Evolutionary conservation across 768 basidiomycete genomes (phyloP), one percentile per base, ranked within the genome.

Genomic region (Leucogyrophana mollusca): DNA sequence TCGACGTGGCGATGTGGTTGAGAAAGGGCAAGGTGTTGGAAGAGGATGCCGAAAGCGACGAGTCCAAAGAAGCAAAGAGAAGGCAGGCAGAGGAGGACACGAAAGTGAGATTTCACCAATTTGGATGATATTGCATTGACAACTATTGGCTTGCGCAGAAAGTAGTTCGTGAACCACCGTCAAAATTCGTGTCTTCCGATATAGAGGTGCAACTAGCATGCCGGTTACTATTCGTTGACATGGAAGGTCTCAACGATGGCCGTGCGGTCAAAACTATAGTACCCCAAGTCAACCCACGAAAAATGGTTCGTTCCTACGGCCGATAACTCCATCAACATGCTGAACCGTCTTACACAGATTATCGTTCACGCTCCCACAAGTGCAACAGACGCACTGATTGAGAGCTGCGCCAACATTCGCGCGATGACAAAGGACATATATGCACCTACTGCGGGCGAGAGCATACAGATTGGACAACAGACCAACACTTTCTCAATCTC

Each of bases 241-340:
- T 98, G 80, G 96, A 98, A 59, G 96, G 96, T 23, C 70, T 95
- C 43, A 94, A 94, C 56, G 96, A 99, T 57, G 95, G 95, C 2
- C 89, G 95, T 50, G 94, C 96, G 1, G 85, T 96, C 50, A 97
- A 97, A 66, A 94, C 90, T 0, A 96, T 99, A 52, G 85, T 98
- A 4, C 91, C 95, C 3, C 91, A 96, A 71, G 83, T 99, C 50
- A 94, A 95, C 58, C 96, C 96, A 23, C 79, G 96, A 16, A 94
- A 94, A 74, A 84, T 98, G 82, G 95, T 94, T 45, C 36, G 74
- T 68, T 1, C 47, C 22, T 21, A 1, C 5, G n/a, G 18, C 4
- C 20, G 21, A 14, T 16, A n/a, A 11, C 6, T 24, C 4, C 30
- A 30, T 13, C 13, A 30, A 13, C 10, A 21, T 23, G 17, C 43